Evolutionary conservation across 1,139 yeast genomes (phyloP).

Genomic region (Geotrichum phurueaensis): DNA sequence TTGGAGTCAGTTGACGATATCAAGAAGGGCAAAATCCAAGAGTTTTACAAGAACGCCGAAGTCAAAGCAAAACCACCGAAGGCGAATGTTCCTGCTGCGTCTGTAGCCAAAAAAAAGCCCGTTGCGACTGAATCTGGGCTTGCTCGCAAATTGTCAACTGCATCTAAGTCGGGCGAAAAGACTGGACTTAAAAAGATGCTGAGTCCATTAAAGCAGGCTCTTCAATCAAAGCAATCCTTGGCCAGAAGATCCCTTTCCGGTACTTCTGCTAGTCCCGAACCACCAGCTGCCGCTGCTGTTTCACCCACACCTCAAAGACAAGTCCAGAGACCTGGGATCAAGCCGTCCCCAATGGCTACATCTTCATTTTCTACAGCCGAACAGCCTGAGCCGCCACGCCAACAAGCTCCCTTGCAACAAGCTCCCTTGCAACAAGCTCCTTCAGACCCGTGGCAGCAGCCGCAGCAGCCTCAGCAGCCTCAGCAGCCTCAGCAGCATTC

Average conservation of each 20-base stretch:
- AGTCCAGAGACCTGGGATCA: background rate
- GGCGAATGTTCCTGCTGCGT: conserved; percentile 3
- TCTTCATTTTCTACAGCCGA: background rate
- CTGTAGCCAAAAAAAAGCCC: conserved; percentile 4
- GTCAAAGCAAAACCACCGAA: conserved; percentile 35
- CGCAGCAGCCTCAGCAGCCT: background rate
- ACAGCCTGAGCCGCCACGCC: background rate
- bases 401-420: background rate
- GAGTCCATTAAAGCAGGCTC: background rate
- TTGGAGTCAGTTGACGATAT: conserved; percentile 71
- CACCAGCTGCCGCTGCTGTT: background rate
- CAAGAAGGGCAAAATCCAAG: conserved; percentile 57
- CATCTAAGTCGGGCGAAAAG: background rate
- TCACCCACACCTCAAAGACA: background rate
- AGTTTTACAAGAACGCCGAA: conserved; percentile 50
- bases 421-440: background rate
- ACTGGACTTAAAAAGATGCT: background rate
- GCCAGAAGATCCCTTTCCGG: background rate
- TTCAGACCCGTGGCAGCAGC: background rate
- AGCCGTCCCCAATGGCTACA: background rate
- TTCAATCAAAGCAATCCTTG: background rate
- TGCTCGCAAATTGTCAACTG: background rate
- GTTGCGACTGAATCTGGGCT: conserved; percentile 17
- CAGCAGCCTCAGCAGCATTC: background rate
- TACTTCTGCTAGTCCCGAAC: background rate